Base-by-base conservation (phyloP, 1,284 basidiomycete genomes). In the Trichosporon sp. region DNA sequence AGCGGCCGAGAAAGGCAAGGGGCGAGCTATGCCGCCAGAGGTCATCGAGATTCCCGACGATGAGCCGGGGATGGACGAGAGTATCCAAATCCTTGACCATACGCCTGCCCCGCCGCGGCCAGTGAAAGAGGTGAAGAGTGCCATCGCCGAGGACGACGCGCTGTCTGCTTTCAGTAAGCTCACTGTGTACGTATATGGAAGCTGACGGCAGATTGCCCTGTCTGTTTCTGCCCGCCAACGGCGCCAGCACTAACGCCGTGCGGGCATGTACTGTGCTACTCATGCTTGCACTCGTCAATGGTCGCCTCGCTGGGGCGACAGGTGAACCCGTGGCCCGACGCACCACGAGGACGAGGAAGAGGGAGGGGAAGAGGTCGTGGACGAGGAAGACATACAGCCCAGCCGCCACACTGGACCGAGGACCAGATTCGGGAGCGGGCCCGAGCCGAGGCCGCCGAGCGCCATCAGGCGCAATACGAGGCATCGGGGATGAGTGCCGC, bases 191-290 rank as follows among this genome's bases (percentile, higher is more conserved):
- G 29, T 6, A 10, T 0, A 3, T 0, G 16, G 16, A 14, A 46
- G 33, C 59, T 64, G 58, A 66, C 60, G 13, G 1, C 46, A 79
- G 77, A 66, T 21, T 79, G 77, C 63, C 76, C 77, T 1, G 69
- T 79, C 2, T 79, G 77, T 62, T 77, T 79, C 64, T 71, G 65
- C 33, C 40, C 69, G 1, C 75, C 75, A 4, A 69, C 67, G 0
- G 65, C 69, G 46, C 72, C 77, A 1, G 72, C 77, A 6, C 62
- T 77, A 54, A 79, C 75, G 13, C 65, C 66, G 9, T 79, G 77
- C 54, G 77, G 77, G 19, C 77, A 79, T 49, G 69, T 78, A 23
- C 69, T 77, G n/a, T 79, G 77, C 59, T 69, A 73, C 11, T 59
- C 69, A 54, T 79, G 77, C 61, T 71, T 79, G 25, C 73, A 73